A percentile compares a stretch with the other conserved stretches of the same genome.
Conservation (phyloP, 805 yeast genomes). For the Pachysolen tannophilus region DNA sequence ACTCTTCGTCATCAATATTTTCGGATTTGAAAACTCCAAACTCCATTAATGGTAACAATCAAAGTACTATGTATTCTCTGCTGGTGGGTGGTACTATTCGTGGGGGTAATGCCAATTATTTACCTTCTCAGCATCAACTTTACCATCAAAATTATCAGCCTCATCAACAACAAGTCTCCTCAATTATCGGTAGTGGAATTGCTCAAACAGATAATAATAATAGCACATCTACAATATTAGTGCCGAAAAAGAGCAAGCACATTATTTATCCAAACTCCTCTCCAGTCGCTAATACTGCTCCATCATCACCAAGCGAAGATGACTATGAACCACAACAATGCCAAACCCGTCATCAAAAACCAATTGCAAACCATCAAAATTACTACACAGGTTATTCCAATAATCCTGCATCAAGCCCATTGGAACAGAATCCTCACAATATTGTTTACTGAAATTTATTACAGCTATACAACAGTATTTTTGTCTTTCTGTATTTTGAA, state of each 20-base stretch:
- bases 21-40: constrained; percentile 8
- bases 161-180: constrained; percentile 4
- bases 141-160: background rate
- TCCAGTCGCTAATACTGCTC: constrained; percentile 6
- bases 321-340: constrained; percentile 12
- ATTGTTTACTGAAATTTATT: constrained; percentile 8
- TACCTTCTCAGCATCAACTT: no score
- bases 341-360: constrained; percentile 1
- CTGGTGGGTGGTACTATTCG: no score
- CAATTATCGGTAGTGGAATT: no score
- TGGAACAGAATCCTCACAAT: constrained; percentile 3
- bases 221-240: no score
- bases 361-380: constrained; percentile 7
- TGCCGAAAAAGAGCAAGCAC: background rate
- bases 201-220: no score
- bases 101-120: no score
- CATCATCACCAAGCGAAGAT: constrained; percentile 3
- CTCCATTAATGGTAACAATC: no score
- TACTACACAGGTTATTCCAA: constrained; percentile 1
- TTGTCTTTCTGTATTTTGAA: no score
- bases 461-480: no score
- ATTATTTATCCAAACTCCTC: constrained; percentile 8
- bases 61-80: no score
- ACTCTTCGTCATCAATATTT: constrained; percentile 7
- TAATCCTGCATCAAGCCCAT: constrained; percentile 7